Conservation (phyloP, 805 yeast species). For the Wilhelminamyces savonicus region DNA sequence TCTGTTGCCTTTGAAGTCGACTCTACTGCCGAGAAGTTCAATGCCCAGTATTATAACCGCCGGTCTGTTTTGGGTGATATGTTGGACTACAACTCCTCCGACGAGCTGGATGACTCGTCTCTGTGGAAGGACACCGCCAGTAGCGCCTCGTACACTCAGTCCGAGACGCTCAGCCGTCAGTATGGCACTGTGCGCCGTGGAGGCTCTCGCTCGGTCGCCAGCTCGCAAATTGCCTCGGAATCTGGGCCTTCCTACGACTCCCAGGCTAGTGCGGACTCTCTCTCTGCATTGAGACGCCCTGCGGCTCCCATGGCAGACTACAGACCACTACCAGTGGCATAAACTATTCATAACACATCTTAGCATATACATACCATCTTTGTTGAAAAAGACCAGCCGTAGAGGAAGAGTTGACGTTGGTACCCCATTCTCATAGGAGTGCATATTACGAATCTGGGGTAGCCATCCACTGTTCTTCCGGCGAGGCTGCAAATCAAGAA, state of each 20-base stretch:
- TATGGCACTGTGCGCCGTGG: background rate
- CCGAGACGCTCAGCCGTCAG: background rate
- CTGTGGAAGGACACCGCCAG: too few species aligned
- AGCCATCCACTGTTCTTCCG: too few species aligned
- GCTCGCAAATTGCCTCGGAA: conserved; percentile 2
- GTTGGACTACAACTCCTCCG: conserved; percentile 37
- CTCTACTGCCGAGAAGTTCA: conserved; percentile 17
- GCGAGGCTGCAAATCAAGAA: too few species aligned
- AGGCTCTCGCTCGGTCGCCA: background rate
- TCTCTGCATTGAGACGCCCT: background rate
- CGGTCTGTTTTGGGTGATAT: conserved; percentile 38
- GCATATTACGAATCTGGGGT: too few species aligned
- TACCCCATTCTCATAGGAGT: too few species aligned
- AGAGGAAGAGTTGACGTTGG: too few species aligned
- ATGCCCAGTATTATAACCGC: conserved; percentile 22
- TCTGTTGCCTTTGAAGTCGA: too few species aligned
- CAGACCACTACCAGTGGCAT: too few species aligned
- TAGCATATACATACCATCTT: too few species aligned
- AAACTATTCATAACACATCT: too few species aligned
- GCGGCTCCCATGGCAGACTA: background rate
- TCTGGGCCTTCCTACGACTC: background rate
- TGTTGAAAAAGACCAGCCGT: too few species aligned
- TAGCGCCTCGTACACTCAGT: too few species aligned
- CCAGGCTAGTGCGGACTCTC: conserved; percentile 4
- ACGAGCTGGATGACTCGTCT: conserved; percentile 7